Evolutionary conservation across 352 stramenopile species (phyloP).

Genomic region (Saprolegnia diclina): DNA sequence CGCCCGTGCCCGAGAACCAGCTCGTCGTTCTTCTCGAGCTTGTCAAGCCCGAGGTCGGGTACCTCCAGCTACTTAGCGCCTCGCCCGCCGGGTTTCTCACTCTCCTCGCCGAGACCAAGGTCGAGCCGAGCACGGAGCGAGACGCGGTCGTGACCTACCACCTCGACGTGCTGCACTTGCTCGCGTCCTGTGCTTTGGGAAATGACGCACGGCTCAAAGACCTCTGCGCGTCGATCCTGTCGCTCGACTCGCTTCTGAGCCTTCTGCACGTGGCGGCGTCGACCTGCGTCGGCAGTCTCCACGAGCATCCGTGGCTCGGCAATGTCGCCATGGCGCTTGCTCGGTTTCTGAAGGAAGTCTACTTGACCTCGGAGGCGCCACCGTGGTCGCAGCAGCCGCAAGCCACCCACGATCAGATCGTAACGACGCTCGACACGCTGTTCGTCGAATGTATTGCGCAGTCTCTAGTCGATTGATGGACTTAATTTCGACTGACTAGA

Average conservation of each 20-base stretch:
- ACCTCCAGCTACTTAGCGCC: constrained; percentile 57
- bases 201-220: not conserved
- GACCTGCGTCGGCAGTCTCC: not conserved
- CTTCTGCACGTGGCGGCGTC: not conserved
- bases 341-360: not conserved
- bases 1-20: constrained; percentile 57
- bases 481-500: not conserved
- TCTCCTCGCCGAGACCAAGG: not conserved
- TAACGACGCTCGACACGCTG: not conserved
- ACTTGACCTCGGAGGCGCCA: not conserved
- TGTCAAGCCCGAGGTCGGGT: constrained; percentile 51
- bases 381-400: not conserved
- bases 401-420: not conserved
- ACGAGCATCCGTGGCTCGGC: not conserved
- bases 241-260: not conserved
- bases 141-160: constrained; percentile 55
- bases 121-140: not conserved
- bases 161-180: constrained; percentile 48
- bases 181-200: constrained; percentile 47
- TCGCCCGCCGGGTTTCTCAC: not conserved
- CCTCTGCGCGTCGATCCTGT: not conserved
- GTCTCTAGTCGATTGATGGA: not conserved
- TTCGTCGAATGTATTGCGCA: not conserved
- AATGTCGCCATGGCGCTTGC: not conserved
- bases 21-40: constrained; percentile 61